Base-by-base conservation (phyloP, 306 rosid genomes). In the Quercus wislizeni region DNA sequence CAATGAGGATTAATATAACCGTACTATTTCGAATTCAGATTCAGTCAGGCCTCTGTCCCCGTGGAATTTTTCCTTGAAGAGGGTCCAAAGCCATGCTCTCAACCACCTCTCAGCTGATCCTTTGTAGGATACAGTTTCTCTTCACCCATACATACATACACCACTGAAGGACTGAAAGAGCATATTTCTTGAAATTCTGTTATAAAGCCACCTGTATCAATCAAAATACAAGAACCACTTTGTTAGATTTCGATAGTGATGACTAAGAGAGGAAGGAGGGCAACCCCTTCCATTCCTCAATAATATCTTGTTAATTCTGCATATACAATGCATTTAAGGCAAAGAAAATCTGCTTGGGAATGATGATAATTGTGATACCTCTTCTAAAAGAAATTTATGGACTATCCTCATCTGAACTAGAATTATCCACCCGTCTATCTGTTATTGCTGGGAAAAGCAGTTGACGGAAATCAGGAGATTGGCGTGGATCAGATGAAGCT, bases 391-490 rank as follows among this genome's bases (percentile, higher is more conserved):
- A 78, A 86, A 86, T 68, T 90, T 89, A 92, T 55, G 89, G 87
- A 58, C 89, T 85, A 20, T 91, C 98, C 13, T 93, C 99, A 73
- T 96, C 98, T 74, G 99, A 93, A 83, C 99, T 93, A 78, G 87
- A 85, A 74, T 81, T 77, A 69, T 88, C 92, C 20, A 76, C 30
- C 71, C 93, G 79, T 71, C 93, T 86, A 79, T 89, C 97, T 63
- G 79, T 49, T 13, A 90, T 85, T 51, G 88, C 94, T 0, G 94
- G 96, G 71, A 88, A 87, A 62, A 91, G 86, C 57, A 73, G 79
- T 68, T 86, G 86, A 64, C 86, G 91, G 69, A 86, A 35, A 84
- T 88, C 87, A 15, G 75, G 30, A n/a, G 88, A 83, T 43, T 76
- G 87, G 69, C 64, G 85, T 43, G 74, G 31, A 63, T 87, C 88